Conservation (phyloP, 208 protist species). For the Trypanosoma boissoni region DNA sequence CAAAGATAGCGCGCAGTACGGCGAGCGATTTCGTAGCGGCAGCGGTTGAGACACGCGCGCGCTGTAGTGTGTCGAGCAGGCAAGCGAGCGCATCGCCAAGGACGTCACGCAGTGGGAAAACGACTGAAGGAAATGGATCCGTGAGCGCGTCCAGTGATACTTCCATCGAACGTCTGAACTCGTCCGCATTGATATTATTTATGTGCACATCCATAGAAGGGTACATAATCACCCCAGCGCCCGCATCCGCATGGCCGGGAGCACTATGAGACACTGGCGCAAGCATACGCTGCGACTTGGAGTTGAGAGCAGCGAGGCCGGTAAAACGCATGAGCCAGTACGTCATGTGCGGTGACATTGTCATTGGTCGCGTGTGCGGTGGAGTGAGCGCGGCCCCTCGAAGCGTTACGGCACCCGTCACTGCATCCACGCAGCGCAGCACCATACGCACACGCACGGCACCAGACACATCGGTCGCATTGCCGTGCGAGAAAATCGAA, state of each 20-base stretch:
- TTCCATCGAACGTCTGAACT: constrained; percentile 11
- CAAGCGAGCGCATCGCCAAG: constrained; percentile 10
- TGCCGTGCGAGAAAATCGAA: constrained; percentile 9
- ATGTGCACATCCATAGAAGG: too few relatives aligned
- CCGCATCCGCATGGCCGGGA: too few relatives aligned
- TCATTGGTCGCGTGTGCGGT: too few relatives aligned
- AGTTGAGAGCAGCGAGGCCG: too few relatives aligned
- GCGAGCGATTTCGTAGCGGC: not conserved
- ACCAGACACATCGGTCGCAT: constrained; percentile 14
- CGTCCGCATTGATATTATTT: too few relatives aligned
- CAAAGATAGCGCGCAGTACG: constrained; percentile 12
- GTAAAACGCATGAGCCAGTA: too few relatives aligned
- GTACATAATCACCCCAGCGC: too few relatives aligned
- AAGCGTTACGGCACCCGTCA: not conserved
- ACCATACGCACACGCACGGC: constrained; percentile 4
- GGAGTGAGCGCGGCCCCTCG: not conserved
- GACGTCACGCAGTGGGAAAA: too few relatives aligned
- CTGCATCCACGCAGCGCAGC: not conserved
- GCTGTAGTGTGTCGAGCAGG: constrained; percentile 2
- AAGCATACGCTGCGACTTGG: too few relatives aligned
- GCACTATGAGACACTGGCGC: too few relatives aligned
- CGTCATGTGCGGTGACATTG: too few relatives aligned
- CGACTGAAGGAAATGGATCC: constrained; percentile 13
- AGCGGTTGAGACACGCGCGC: not conserved
- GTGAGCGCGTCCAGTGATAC: constrained; percentile 13